phyloP scores from a whole-genome alignment of 192 early-diverging fungal genomes.

The Coemansia sp. region DNA sequence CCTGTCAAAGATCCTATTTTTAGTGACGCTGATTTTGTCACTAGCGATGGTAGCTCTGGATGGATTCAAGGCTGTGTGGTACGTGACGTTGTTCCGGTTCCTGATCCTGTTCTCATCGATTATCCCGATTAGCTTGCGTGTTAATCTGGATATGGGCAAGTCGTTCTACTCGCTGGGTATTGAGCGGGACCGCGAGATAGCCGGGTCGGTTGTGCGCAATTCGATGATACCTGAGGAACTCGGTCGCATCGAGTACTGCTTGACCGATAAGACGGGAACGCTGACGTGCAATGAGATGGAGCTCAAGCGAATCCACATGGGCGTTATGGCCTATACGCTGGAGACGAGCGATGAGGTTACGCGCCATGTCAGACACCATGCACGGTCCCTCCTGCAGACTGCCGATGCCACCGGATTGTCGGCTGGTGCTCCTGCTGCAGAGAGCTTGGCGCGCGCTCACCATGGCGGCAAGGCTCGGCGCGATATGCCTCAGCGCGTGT shows the following conservation, averaged over 20 bases:
- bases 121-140: slow-evolving; percentile 92
- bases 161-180: slow-evolving; percentile 87
- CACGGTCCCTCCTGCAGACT: not conserved
- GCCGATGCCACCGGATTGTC: not conserved
- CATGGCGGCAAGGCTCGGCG: slow-evolving; percentile 62
- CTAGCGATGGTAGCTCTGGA: slow-evolving; percentile 84
- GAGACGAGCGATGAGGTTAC: slow-evolving; percentile 91
- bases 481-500: slow-evolving; percentile 80
- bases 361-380: slow-evolving; percentile 55
- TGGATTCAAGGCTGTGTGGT: slow-evolving; percentile 88
- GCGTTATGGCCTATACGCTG: slow-evolving; percentile 86
- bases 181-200: slow-evolving; percentile 81
- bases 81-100: slow-evolving; percentile 89
- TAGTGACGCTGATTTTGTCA: slow-evolving; percentile 79
- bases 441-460: not conserved
- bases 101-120: slow-evolving; percentile 94
- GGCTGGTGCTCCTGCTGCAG: not conserved
- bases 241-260: slow-evolving; percentile 86
- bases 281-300: slow-evolving; percentile 98
- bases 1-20: slow-evolving; percentile 88
- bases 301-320: slow-evolving; percentile 90
- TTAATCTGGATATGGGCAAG: slow-evolving; percentile 97
- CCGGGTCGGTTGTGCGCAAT: slow-evolving; percentile 85
- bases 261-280: slow-evolving; percentile 96
- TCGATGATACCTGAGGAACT: slow-evolving; percentile 95